Conservation (phyloP, 371 early-diverging fungal species). For the Polyrhizophydium stewartii region DNA sequence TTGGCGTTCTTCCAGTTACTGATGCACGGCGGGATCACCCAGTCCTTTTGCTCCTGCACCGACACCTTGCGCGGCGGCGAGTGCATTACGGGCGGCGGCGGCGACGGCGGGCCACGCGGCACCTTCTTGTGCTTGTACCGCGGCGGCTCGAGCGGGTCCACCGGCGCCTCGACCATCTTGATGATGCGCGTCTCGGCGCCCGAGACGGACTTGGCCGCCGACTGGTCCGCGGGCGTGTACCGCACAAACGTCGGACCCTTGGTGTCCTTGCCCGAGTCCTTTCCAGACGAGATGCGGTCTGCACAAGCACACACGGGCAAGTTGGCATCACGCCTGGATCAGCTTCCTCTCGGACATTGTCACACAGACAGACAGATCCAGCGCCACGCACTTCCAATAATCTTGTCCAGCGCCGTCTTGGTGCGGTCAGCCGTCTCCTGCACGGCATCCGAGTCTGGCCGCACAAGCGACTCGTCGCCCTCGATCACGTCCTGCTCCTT, state of each 20-base stretch:
- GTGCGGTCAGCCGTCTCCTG: slow-evolving; percentile 84
- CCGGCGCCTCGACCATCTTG: slow-evolving; percentile 89
- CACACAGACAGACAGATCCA: neutral
- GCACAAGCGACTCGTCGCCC: slow-evolving; percentile 61
- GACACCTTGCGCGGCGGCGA: slow-evolving; percentile 94
- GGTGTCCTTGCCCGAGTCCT: too few species aligned
- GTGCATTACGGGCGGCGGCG: slow-evolving; percentile 95
- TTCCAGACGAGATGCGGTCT: neutral
- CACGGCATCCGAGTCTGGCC: slow-evolving; percentile 78
- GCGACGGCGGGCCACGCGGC: slow-evolving; percentile 82
- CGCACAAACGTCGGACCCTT: slow-evolving; percentile 76
- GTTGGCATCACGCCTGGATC: too few species aligned
- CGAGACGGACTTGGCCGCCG: slow-evolving; percentile 60
- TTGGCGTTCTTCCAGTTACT: slow-evolving; percentile 99
- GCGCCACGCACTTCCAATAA: slow-evolving; percentile 60
- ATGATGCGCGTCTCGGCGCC: slow-evolving; percentile 64
- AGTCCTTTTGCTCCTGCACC: slow-evolving; percentile 90
- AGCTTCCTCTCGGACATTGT: too few species aligned
- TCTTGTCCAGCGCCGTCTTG: slow-evolving; percentile 78
- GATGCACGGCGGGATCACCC: slow-evolving; percentile 96
- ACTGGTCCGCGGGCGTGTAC: slow-evolving; percentile 74
- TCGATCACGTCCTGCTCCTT: slow-evolving; percentile 68
- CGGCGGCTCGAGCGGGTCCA: slow-evolving; percentile 95
- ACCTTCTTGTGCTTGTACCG: slow-evolving; percentile 88
- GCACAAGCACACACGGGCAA: too few species aligned